These are phyloP conservation scores for Phytophthora citrophthora DNA, from an alignment of 352 stramenopile genomes.

Conservation along the genomic window DNA sequence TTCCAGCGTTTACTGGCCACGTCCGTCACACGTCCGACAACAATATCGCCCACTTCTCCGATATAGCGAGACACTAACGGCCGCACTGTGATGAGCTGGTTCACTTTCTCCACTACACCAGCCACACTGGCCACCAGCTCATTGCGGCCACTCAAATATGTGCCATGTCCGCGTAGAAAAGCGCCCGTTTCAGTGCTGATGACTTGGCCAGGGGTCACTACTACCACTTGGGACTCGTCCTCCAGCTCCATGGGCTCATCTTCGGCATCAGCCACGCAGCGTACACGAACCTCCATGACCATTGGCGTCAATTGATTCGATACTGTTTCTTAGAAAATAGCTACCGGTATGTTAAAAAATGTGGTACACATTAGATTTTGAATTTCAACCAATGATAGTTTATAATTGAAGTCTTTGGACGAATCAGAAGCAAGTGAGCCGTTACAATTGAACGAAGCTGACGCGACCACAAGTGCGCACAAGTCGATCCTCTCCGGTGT, in stretches of 20 bases:
- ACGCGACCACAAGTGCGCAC: no score
- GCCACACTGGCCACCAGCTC: conserved; percentile 93
- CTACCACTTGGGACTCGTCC: conserved; percentile 55
- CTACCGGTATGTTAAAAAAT: no score
- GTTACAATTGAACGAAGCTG: background rate
- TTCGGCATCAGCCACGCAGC: conserved; percentile 15
- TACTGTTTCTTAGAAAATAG: background rate
- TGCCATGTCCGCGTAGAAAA: conserved; percentile 94
- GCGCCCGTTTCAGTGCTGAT: conserved; percentile 80
- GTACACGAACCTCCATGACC: conserved; percentile 53
- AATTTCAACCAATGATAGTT: no score
- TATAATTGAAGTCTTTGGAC: no score
- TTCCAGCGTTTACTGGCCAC: conserved; percentile 96
- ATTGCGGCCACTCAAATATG: conserved; percentile 89
- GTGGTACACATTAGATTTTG: no score
- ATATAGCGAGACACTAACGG: conserved; percentile 92
- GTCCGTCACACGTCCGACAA: conserved; percentile 95
- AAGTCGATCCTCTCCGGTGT: background rate
- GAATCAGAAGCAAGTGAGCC: background rate
- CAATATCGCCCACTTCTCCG: conserved; percentile 96
- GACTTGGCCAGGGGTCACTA: conserved; percentile 79
- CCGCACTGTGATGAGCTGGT: conserved; percentile 96
- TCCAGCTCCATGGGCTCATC: conserved; percentile 35
- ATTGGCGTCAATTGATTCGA: background rate
- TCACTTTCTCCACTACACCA: conserved; percentile 96